Evolutionary conservation across 345 rosid genomes (phyloP), one percentile per base, ranked within the genome.

Genomic region (Eucalyptus camaldulensis): DNA sequence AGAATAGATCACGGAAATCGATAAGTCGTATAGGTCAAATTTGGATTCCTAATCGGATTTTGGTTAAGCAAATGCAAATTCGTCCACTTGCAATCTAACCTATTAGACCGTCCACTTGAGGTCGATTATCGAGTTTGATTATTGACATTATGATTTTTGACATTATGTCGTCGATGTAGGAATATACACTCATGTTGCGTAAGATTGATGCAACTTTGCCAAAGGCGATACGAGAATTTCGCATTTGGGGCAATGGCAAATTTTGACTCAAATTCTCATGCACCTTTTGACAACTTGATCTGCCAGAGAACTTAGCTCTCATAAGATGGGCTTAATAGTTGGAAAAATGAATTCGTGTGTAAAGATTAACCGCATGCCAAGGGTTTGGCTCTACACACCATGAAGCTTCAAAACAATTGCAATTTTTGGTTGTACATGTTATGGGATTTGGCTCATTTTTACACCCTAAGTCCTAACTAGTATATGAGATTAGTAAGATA

Each of bases 111-210:
- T 60, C 8, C 69, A 60, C n/a, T 27, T 27, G 31, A 4, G 2
- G 67, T 60, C 4, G 1, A 27, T 60, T 60, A 60, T 60, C 8
- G 31, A 60, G 69, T 27, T 60, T 12, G 29, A 27, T 27, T 27
- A 60, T 27, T 6, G n/a, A 60, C 67, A 27, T n/a, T n/a, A n/a
- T n/a, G 29, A 27, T 27, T 27, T 27, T 27, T 13, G n/a, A 60
- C 67, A 27, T 27, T 60, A 60, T 60, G 4, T 60, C 1, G 3
- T 27, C 0, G 1, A 25, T 60, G 31, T 3, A 1, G 3, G 15
- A 27, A 60, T 60, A 60, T 5, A 27, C 31, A 60, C 31, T 60
- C 69, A 27, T 6, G 31, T 60, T 7, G 0, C n/a, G 1, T 27
- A 27, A 62, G 15, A 62, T 62, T 11, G 67, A 27, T 0, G 0